phyloP scores from a whole-genome alignment of 768 basidiomycete species.

The Cystofilobasidium macerans region DNA sequence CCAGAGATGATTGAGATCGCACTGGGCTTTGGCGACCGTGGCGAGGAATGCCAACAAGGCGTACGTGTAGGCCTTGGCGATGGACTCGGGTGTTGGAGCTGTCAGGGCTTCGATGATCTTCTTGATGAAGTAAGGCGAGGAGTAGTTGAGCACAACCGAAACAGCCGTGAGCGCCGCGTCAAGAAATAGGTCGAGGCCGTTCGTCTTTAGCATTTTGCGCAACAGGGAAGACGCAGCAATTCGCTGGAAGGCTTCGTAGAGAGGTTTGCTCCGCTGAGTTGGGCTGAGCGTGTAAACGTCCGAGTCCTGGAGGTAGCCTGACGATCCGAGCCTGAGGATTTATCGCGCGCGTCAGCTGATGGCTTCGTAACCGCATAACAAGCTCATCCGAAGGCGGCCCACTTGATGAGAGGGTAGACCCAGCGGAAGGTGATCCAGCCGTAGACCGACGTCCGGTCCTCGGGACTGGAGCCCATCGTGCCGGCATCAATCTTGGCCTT shows the following conservation, averaged over 20 bases:
- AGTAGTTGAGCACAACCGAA: constrained; percentile 21
- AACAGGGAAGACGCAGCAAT: background rate
- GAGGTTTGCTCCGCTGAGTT: constrained; percentile 14
- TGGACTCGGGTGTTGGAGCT: constrained; percentile 5
- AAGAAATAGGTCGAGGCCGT: constrained; percentile 18
- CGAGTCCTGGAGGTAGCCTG: constrained; percentile 19
- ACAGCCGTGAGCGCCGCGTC: constrained; percentile 14
- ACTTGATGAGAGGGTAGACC: constrained; percentile 24
- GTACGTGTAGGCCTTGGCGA: constrained; percentile 18
- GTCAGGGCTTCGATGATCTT: constrained; percentile 22
- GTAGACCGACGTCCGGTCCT: constrained; percentile 18
- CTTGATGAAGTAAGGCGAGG: constrained; percentile 24
- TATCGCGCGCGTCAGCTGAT: background rate
- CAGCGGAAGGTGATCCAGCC: constrained; percentile 24
- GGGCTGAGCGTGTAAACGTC: constrained; percentile 22
- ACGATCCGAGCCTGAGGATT: background rate
- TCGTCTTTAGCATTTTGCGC: background rate
- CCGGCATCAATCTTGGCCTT: background rate
- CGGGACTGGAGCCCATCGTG: constrained; percentile 7
- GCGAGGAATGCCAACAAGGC: constrained; percentile 18
- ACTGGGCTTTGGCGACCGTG: constrained; percentile 18
- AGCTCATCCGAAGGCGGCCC: background rate
- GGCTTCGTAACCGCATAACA: background rate
- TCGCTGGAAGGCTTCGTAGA: constrained; percentile 1
- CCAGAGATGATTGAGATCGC: constrained; percentile 25